A percentile compares a stretch with the other conserved stretches of the same genome.
These are phyloP conservation scores for Rhodotorula diobovata DNA, from an alignment of 768 basidiomycete genomes.

Conservation along the genomic window DNA sequence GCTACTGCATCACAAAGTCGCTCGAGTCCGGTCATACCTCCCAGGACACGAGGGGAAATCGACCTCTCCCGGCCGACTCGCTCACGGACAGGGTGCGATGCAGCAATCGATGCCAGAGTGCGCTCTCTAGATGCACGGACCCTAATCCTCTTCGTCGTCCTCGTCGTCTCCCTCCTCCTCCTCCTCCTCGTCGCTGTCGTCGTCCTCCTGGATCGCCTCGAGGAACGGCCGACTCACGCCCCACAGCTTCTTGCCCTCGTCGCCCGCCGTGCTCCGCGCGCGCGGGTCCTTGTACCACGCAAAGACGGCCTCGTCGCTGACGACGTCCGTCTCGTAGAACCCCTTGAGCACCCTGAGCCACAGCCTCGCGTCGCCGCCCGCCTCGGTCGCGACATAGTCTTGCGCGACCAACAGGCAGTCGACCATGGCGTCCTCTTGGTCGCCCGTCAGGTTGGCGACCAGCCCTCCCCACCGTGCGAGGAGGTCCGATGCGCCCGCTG, in stretches of 20 bases:
- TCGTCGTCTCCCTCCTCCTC: conserved; percentile 32
- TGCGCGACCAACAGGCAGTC: conserved; percentile 76
- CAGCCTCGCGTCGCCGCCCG: conserved; percentile 55
- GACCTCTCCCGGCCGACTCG: neutral
- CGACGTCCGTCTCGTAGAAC: conserved; percentile 84
- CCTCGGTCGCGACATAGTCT: conserved; percentile 55
- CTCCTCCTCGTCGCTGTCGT: conserved; percentile 48
- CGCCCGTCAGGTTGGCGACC: conserved; percentile 73
- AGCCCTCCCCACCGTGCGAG: conserved; percentile 73
- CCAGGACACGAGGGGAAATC: too few species aligned
- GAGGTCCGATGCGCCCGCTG: conserved; percentile 58
- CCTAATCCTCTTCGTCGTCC: too few species aligned
- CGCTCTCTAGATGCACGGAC: neutral
- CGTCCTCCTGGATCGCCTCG: conserved; percentile 65
- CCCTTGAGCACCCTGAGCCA: conserved; percentile 82
- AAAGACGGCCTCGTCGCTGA: conserved; percentile 85
- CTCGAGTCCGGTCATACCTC: too few species aligned
- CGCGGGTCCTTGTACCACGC: conserved; percentile 66
- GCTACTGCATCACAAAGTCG: too few species aligned
- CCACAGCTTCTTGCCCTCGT: conserved; percentile 49
- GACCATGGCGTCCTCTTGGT: conserved; percentile 58
- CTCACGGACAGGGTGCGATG: neutral
- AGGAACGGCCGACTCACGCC: conserved; percentile 62
- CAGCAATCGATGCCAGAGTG: too few species aligned
- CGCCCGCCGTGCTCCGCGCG: conserved; percentile 64